phyloP scores from a whole-genome alignment of 2,329 filamentous ascomycete species.

The Neopestalotiopsis sp. region DNA sequence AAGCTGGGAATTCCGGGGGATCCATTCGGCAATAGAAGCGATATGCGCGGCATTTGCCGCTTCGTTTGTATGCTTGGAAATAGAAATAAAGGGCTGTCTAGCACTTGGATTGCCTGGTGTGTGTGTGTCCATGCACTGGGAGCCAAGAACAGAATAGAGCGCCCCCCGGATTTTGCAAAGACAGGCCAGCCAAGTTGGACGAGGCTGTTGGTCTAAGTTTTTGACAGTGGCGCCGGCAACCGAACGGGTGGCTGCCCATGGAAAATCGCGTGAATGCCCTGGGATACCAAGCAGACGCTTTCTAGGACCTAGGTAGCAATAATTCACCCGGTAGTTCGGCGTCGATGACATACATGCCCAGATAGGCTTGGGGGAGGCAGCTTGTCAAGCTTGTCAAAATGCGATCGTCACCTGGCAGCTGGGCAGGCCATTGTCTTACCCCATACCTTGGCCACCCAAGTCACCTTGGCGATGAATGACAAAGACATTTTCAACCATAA shows the following conservation, averaged over 20 bases:
- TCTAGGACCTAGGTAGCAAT: too few species aligned
- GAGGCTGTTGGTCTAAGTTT: too few species aligned
- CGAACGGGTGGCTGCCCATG: too few species aligned
- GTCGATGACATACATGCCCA: too few species aligned
- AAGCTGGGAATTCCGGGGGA: background rate
- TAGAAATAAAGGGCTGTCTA: background rate
- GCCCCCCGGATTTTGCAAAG: background rate
- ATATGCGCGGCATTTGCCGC: background rate
- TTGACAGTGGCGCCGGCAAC: too few species aligned
- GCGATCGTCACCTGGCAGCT: background rate
- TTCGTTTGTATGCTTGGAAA: background rate
- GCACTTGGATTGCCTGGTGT: background rate
- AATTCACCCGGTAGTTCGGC: too few species aligned
- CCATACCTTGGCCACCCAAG: background rate
- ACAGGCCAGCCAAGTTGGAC: background rate
- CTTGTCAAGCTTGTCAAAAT: background rate
- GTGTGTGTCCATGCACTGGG: background rate
- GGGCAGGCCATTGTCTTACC: background rate
- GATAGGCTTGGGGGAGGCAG: background rate
- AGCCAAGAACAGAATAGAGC: too few species aligned
- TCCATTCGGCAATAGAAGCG: slow-evolving; percentile 1
- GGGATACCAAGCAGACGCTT: too few species aligned
- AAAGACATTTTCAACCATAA: background rate
- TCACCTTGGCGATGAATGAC: background rate
- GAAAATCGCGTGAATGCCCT: too few species aligned